A percentile compares a stretch with the other conserved stretches of the same genome.
These are phyloP conservation scores for Cadophora gregata DNA, from an alignment of 2,329 filamentous ascomycete genomes.

Conservation along the genomic window DNA sequence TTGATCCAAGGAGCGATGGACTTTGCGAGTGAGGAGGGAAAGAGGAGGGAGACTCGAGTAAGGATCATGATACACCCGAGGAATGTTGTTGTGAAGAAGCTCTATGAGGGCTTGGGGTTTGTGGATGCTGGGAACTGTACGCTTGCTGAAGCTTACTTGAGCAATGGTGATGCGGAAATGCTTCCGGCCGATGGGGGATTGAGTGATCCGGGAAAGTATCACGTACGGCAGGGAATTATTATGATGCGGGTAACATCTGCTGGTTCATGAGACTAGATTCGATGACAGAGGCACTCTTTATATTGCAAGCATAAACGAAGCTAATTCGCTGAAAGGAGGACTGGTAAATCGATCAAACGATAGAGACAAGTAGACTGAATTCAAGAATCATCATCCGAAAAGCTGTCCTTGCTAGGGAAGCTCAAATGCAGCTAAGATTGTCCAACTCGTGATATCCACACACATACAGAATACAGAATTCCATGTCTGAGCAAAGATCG, in stretches of 20 bases:
- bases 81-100: constrained; percentile 38
- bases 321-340: too few relatives aligned
- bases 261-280: not conserved
- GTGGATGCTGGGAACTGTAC: constrained; percentile 40
- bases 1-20: constrained; percentile 32
- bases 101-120: constrained; percentile 44
- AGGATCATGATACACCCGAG: constrained; percentile 43
- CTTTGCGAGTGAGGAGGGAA: constrained; percentile 33
- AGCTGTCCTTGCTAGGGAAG: too few relatives aligned
- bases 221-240: constrained; percentile 30
- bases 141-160: constrained; percentile 42
- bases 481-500: not conserved
- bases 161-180: constrained; percentile 43
- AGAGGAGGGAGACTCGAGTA: constrained; percentile 30
- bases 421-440: too few relatives aligned
- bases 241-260: constrained; percentile 30
- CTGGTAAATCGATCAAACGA: too few relatives aligned
- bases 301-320: too few relatives aligned
- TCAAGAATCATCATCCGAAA: too few relatives aligned
- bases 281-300: too few relatives aligned
- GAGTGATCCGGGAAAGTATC: constrained; percentile 36
- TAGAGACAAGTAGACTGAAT: too few relatives aligned
- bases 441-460: too few relatives aligned
- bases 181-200: constrained; percentile 38
- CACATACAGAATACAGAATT: too few relatives aligned